A percentile compares a stretch with the other conserved stretches of the same genome.
phyloP scores from a whole-genome alignment of 805 yeast species.

The Candida schatavii region DNA sequence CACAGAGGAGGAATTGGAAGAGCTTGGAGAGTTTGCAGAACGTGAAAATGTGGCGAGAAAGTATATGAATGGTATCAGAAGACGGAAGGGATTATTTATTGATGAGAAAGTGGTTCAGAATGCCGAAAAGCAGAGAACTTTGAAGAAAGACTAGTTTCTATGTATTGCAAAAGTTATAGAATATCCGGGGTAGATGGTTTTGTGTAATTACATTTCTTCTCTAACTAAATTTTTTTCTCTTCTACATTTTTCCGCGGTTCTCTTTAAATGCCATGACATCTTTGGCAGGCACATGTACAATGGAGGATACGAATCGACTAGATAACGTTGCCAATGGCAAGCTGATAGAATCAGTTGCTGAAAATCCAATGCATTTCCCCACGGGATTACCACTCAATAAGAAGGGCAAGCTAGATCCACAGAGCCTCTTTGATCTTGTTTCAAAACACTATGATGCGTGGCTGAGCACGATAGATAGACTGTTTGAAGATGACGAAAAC shows the following conservation, averaged over 20 bases:
- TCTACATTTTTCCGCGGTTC: too few species aligned
- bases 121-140: constrained; percentile 91
- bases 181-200: neutral
- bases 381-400: constrained; percentile 1
- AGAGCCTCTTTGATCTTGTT: constrained; percentile 28
- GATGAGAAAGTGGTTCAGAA: constrained; percentile 87
- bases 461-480: constrained; percentile 31
- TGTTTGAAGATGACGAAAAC: constrained; percentile 21
- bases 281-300: too few species aligned
- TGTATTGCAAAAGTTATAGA: too few species aligned
- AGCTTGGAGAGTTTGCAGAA: constrained; percentile 88
- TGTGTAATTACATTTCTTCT: neutral
- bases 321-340: neutral
- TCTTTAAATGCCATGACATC: too few species aligned
- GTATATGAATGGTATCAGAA: constrained; percentile 79
- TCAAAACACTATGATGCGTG: constrained; percentile 37
- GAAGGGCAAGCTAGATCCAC: constrained; percentile 17
- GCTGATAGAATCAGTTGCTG: neutral
- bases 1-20: constrained; percentile 93
- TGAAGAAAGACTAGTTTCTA: constrained; percentile 67
- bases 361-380: neutral
- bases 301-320: neutral
- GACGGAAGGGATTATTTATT: constrained; percentile 83
- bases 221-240: neutral
- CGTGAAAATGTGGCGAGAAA: constrained; percentile 85